phyloP scores from a whole-genome alignment of 495 filamentous ascomycete species.

The Entonaema liquescens region DNA sequence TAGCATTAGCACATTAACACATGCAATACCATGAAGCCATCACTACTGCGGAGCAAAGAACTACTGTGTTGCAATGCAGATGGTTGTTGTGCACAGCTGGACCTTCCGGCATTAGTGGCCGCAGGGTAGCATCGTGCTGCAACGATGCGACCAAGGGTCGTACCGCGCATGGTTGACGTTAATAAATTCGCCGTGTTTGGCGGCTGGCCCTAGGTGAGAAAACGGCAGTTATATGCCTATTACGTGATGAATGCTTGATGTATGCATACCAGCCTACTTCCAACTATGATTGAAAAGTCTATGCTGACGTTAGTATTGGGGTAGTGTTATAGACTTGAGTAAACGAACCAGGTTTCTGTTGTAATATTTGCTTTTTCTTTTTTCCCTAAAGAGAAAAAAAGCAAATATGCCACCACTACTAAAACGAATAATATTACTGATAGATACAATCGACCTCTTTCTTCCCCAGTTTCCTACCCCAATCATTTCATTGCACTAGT shows the following conservation, averaged over 20 bases:
- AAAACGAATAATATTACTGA: no score
- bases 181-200: neutral
- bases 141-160: neutral
- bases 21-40: neutral
- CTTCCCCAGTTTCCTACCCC: neutral
- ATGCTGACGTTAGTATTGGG: neutral
- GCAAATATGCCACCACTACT: no score
- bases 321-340: neutral
- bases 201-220: neutral
- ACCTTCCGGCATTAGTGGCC: neutral
- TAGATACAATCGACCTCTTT: neutral
- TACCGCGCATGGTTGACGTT: neutral
- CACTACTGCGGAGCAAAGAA: neutral
- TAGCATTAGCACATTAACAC: neutral
- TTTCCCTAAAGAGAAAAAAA: no score
- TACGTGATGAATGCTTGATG: neutral
- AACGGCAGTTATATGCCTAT: neutral
- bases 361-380: neutral
- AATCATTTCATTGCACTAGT: neutral
- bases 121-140: neutral
- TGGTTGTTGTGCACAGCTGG: neutral
- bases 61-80: slow-evolving; percentile 2
- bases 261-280: neutral
- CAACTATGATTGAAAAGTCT: neutral
- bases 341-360: neutral